Evolutionary conservation across 495 filamentous ascomycete genomes (phyloP).

Genomic region (Penicillium soppii): DNA sequence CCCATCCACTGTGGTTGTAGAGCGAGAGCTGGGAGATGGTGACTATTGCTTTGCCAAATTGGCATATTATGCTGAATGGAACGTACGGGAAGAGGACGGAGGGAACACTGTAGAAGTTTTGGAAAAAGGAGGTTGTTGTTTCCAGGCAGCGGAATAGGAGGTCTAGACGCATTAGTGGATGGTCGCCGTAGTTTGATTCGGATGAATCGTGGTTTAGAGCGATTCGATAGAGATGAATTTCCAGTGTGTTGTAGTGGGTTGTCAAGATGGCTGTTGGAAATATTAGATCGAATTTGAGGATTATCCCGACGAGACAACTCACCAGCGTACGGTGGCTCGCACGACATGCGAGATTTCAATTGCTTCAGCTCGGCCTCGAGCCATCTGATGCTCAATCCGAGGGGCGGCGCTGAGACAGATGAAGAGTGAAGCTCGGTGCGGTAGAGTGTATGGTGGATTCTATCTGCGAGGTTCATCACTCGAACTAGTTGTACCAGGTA

Average conservation of each 20-base stretch:
- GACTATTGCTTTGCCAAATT: slow-evolving; percentile 28
- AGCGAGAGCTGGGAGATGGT: slow-evolving; percentile 31
- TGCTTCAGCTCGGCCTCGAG: slow-evolving; percentile 15
- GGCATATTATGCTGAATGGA: slow-evolving; percentile 23
- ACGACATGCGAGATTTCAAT: slow-evolving; percentile 11
- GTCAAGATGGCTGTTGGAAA: slow-evolving; percentile 13
- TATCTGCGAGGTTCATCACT: slow-evolving; percentile 20
- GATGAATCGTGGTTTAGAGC: slow-evolving; percentile 17
- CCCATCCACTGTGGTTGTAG: slow-evolving; percentile 16
- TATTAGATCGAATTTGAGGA: not conserved
- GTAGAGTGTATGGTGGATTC: slow-evolving; percentile 9
- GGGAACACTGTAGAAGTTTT: slow-evolving; percentile 23
- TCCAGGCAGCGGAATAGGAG: slow-evolving; percentile 28
- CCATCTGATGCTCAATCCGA: slow-evolving; percentile 20
- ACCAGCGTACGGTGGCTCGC: slow-evolving; percentile 18
- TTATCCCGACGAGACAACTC: not conserved
- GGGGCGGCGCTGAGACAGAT: slow-evolving; percentile 6
- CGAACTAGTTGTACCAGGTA: slow-evolving; percentile 29
- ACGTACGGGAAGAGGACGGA: slow-evolving; percentile 13
- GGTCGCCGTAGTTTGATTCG: slow-evolving; percentile 9
- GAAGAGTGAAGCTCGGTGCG: slow-evolving; percentile 5
- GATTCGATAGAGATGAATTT: slow-evolving; percentile 23
- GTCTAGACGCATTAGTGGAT: slow-evolving; percentile 15
- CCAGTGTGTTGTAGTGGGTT: slow-evolving; percentile 22
- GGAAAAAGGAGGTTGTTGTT: slow-evolving; percentile 29